Evolutionary conservation across 1,139 yeast species (phyloP).

Genomic region (Kluyveromyces sp.): DNA sequence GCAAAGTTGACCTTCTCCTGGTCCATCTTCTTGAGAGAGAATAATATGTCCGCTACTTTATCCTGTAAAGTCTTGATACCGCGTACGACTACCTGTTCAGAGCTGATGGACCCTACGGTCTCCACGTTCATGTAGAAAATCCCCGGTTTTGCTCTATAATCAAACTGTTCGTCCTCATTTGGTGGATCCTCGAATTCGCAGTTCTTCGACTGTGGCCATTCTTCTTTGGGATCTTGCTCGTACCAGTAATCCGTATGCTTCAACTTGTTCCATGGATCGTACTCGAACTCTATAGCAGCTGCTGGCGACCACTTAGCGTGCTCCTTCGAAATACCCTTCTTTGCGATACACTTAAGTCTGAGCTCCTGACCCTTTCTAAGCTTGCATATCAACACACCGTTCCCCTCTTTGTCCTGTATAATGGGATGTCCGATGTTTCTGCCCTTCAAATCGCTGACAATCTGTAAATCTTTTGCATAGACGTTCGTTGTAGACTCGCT

Average conservation of each 20-base stretch:
- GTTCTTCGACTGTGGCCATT: constrained; percentile 89
- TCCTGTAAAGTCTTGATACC: constrained; percentile 80
- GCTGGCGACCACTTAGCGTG: constrained; percentile 99
- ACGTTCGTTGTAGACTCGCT: constrained; percentile 84
- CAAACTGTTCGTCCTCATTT: constrained; percentile 78
- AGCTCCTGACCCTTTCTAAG: constrained; percentile 90
- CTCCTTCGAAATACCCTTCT: constrained; percentile 96
- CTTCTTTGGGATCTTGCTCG: constrained; percentile 78
- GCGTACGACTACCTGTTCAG: constrained; percentile 80
- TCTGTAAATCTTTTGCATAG: constrained; percentile 77
- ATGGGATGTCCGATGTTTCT: constrained; percentile 72
- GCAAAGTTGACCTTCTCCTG: constrained; percentile 45
- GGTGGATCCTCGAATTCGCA: constrained; percentile 97
- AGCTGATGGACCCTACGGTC: constrained; percentile 82
- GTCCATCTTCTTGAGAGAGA: constrained; percentile 61
- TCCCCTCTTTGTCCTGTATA: constrained; percentile 64
- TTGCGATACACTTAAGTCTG: constrained; percentile 84
- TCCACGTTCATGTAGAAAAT: constrained; percentile 85
- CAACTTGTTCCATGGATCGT: constrained; percentile 98
- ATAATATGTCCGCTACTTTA: constrained; percentile 83
- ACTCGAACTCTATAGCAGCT: constrained; percentile 95
- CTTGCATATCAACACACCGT: constrained; percentile 86
- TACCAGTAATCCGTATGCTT: constrained; percentile 96
- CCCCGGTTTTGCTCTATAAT: constrained; percentile 73
- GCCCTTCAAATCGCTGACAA: constrained; percentile 38